phyloP scores from a whole-genome alignment of 352 stramenopile genomes.

The Peronospora farinosa region DNA sequence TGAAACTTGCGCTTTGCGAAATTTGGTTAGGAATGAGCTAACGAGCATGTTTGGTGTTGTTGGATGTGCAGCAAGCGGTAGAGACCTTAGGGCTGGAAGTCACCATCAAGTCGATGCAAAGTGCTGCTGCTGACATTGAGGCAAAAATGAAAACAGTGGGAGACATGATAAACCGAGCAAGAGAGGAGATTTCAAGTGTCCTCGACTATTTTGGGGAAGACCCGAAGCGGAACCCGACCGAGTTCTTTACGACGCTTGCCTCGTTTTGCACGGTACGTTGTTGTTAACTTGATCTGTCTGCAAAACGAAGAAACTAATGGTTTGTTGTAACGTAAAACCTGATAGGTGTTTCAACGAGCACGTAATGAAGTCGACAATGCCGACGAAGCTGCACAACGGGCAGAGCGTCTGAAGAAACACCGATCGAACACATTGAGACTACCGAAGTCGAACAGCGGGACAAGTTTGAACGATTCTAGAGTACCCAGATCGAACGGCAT shows the following conservation, averaged over 20 bases:
- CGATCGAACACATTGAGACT: conserved; percentile 23
- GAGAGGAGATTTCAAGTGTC: conserved; percentile 63
- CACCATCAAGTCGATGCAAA: conserved; percentile 36
- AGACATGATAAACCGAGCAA: conserved; percentile 29
- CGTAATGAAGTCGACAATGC: conserved; percentile 61
- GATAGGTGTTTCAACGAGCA: conserved; percentile 55
- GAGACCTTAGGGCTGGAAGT: conserved; percentile 20
- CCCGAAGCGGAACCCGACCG: conserved; percentile 53
- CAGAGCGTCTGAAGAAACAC: conserved; percentile 55
- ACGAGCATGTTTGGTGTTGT: conserved; percentile 3
- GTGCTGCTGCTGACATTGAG: conserved; percentile 32
- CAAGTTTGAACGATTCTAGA: conserved; percentile 31
- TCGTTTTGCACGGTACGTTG: conserved; percentile 61
- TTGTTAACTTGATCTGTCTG: background rate
- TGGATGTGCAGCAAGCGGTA: conserved; percentile 24
- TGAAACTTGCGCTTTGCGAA: background rate
- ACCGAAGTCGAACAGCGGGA: conserved; percentile 16
- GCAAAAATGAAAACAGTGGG: conserved; percentile 40
- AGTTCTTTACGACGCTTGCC: conserved; percentile 78
- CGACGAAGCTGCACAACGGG: conserved; percentile 47
- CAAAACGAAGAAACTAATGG: background rate
- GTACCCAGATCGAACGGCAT: conserved; percentile 18
- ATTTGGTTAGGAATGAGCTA: background rate
- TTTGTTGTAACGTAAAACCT: background rate
- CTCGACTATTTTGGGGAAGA: conserved; percentile 86